Percentiles rank a stretch among this genome's conserved stretches.
These are phyloP conservation scores for Globisporangium perplexum DNA, from an alignment of 352 stramenopile species.

Conservation along the genomic window DNA sequence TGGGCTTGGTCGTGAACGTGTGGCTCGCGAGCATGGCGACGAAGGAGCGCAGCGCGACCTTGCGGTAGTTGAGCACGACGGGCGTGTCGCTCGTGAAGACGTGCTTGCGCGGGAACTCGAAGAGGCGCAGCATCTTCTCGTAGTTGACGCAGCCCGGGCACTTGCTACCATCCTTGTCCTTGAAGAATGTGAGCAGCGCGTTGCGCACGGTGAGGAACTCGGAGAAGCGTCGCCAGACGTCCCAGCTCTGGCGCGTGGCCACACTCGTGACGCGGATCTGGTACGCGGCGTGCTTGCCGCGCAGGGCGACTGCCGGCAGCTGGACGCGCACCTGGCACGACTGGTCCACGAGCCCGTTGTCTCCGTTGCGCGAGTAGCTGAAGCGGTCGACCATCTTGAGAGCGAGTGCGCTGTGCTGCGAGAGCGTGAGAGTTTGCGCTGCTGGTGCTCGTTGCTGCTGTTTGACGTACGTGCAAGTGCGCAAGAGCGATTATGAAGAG, in stretches of 20 bases:
- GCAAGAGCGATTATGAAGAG: not conserved
- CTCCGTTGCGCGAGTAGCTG: constrained; percentile 78
- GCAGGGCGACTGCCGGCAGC: constrained; percentile 37
- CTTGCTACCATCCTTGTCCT: constrained; percentile 42
- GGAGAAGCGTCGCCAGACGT: constrained; percentile 71
- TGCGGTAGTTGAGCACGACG: constrained; percentile 77
- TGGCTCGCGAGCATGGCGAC: constrained; percentile 68
- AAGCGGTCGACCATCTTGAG: constrained; percentile 60
- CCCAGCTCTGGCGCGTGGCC: constrained; percentile 61
- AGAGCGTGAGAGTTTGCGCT: too few species aligned
- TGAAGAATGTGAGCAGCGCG: constrained; percentile 59
- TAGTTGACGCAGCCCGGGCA: constrained; percentile 81
- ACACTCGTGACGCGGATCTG: constrained; percentile 65
- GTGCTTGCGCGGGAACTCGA: constrained; percentile 83
- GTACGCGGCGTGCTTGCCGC: constrained; percentile 56
- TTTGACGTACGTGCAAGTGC: not conserved
- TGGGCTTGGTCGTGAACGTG: constrained; percentile 73
- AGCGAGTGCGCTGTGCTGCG: too few species aligned
- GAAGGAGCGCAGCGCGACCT: constrained; percentile 69
- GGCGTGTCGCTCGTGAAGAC: constrained; percentile 73
- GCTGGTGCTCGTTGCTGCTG: not conserved
- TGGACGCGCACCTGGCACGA: constrained; percentile 68
- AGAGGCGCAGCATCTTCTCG: constrained; percentile 72
- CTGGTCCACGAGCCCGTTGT: constrained; percentile 50
- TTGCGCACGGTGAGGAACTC: constrained; percentile 76